These are phyloP conservation scores for Orbilia ellipsospora DNA, from an alignment of 2,329 filamentous ascomycete species.

Conservation along the genomic window DNA sequence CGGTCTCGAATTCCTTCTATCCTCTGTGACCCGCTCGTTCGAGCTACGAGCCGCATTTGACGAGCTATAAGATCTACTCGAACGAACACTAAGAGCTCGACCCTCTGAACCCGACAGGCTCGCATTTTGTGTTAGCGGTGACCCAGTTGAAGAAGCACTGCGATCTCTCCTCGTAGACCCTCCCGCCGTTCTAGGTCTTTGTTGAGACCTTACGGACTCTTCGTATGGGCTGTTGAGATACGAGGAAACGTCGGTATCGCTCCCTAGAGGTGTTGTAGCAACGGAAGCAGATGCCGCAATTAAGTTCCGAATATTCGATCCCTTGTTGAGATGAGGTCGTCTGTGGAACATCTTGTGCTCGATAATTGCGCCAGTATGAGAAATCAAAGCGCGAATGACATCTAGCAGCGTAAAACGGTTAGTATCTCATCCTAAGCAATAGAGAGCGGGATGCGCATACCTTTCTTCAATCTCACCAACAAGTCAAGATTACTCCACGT, in stretches of 20 bases:
- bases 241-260: conserved; percentile 56
- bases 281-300: conserved; percentile 79
- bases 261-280: conserved; percentile 59
- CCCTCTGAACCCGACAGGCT: conserved; percentile 10
- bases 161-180: conserved; percentile 25
- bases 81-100: conserved; percentile 41
- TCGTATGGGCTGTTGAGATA: conserved; percentile 44
- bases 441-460: conserved; percentile 32
- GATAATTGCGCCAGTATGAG: conserved; percentile 94
- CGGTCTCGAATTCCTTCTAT: conserved; percentile 31
- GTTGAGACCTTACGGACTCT: conserved; percentile 26
- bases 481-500: conserved; percentile 98
- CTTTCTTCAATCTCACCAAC: conserved; percentile 90
- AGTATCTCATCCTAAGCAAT: background rate
- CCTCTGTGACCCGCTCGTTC: conserved; percentile 28
- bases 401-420: conserved; percentile 61
- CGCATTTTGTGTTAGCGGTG: conserved; percentile 28
- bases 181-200: background rate
- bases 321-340: conserved; percentile 81
- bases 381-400: conserved; percentile 91
- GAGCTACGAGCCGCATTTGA: conserved; percentile 31
- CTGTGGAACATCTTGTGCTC: conserved; percentile 96
- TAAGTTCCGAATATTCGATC: conserved; percentile 79
- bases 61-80: conserved; percentile 48
- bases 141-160: conserved; percentile 33